phyloP scores from a whole-genome alignment of 768 basidiomycete genomes.

The Suillus weaverae region DNA sequence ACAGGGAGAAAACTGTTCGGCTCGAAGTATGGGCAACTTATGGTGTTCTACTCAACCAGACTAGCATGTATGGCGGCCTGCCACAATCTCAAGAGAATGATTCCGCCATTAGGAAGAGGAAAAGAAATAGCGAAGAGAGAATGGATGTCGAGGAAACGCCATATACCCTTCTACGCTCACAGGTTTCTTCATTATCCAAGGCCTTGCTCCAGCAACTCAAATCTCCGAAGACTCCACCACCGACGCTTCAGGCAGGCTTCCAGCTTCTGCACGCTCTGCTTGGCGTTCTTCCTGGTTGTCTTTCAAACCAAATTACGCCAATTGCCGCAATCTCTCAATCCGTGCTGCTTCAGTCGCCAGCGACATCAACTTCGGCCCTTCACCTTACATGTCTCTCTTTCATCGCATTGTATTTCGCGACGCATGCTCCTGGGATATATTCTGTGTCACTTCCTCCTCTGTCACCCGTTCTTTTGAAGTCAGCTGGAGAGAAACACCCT shows the following conservation, averaged over 20 bases:
- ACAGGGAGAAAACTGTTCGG: constrained; percentile 93
- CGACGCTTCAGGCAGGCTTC: constrained; percentile 86
- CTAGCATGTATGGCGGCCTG: constrained; percentile 71
- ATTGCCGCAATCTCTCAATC: constrained; percentile 65
- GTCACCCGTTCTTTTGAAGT: constrained; percentile 72
- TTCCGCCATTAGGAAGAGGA: constrained; percentile 60
- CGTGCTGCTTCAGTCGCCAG: constrained; percentile 65
- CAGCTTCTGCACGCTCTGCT: constrained; percentile 73
- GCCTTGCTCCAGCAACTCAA: constrained; percentile 84
- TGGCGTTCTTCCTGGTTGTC: constrained; percentile 78
- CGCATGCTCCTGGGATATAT: constrained; percentile 60
- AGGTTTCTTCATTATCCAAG: constrained; percentile 78
- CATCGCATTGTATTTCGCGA: constrained; percentile 78
- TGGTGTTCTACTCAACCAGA: constrained; percentile 78
- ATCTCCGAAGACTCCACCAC: constrained; percentile 70
- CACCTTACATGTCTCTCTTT: constrained; percentile 86
- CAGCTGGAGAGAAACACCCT: constrained; percentile 81
- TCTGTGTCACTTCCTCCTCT: constrained; percentile 60
- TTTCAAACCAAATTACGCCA: constrained; percentile 64
- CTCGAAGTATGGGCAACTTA: constrained; percentile 93
- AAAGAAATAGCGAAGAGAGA: constrained; percentile 72
- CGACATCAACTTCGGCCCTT: constrained; percentile 77
- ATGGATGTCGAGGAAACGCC: constrained; percentile 78
- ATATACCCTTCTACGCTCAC: constrained; percentile 65
- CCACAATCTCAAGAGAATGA: constrained; percentile 52